Evolutionary conservation across 306 rosid genomes (phyloP).

Genomic region (Macrotyloma uniflorum): DNA sequence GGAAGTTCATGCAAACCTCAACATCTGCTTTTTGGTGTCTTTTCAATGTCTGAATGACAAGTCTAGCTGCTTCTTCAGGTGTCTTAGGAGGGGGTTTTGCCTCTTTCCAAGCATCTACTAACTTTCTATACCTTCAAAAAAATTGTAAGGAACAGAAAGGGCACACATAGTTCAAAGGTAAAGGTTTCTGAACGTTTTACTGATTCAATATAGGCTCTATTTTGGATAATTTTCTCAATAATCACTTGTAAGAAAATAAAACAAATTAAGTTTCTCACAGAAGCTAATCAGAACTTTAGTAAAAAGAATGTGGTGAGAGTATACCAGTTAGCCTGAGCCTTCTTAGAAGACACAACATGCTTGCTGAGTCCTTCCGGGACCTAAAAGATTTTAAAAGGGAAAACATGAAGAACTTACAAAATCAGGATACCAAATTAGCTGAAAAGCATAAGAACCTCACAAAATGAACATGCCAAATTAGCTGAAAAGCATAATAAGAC

Average conservation of each 20-base stretch:
- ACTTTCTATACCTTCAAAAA: constrained; percentile 82
- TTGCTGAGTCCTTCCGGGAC: constrained; percentile 79
- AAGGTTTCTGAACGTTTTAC: background rate
- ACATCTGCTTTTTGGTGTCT: constrained; percentile 79
- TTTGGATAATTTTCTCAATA: background rate
- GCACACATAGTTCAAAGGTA: background rate
- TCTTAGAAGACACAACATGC: constrained; percentile 85
- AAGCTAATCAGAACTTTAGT: background rate
- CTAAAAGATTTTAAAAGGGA: constrained; percentile 40
- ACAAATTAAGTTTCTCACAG: background rate
- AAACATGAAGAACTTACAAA: background rate
- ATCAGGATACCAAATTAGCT: background rate
- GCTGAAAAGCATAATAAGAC: background rate
- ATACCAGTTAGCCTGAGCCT: constrained; percentile 92
- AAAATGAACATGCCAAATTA: background rate
- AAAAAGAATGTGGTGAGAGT: background rate
- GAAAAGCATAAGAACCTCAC: constrained; percentile 4
- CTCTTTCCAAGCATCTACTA: constrained; percentile 75
- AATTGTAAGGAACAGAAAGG: constrained; percentile 15
- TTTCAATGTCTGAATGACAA: constrained; percentile 69
- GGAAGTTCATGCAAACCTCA: constrained; percentile 60
- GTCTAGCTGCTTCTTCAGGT: constrained; percentile 79
- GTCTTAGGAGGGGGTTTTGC: constrained; percentile 77
- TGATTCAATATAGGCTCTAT: background rate
- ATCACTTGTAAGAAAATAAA: background rate